These are phyloP conservation scores for Solanum appendiculatum DNA, from an alignment of 257 asterid genomes.

Conservation along the genomic window DNA sequence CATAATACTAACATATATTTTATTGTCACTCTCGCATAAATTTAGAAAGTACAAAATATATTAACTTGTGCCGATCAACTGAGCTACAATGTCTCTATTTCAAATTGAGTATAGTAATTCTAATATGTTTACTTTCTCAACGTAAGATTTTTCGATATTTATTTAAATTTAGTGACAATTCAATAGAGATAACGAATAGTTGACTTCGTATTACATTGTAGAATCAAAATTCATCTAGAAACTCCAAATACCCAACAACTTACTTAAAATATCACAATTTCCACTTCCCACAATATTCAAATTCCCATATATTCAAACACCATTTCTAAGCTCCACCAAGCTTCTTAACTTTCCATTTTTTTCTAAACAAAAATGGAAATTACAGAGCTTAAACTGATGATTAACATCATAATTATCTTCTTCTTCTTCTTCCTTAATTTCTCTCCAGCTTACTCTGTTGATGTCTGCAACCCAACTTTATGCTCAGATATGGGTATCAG, in stretches of 20 bases:
- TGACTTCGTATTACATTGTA: neutral
- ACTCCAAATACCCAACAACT: neutral
- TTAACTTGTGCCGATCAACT: too few relatives aligned
- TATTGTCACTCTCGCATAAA: neutral
- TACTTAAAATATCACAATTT: neutral
- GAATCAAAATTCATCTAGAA: neutral
- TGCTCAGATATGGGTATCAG: constrained; percentile 5
- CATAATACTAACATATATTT: too few relatives aligned
- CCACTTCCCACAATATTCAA: neutral
- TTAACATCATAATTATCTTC: neutral
- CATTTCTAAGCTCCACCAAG: neutral
- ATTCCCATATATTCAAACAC: neutral
- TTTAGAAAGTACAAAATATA: neutral
- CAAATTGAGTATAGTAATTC: accelerated
- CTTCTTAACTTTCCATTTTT: neutral
- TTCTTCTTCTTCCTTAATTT: neutral
- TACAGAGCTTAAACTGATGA: neutral
- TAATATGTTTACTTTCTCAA: accelerated
- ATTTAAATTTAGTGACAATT: accelerated
- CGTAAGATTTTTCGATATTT: accelerated
- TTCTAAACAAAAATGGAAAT: neutral
- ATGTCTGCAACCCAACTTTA: constrained; percentile 28
- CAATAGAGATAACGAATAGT: accelerated
- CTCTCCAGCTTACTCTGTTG: constrained; percentile 5
- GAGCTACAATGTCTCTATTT: too few relatives aligned